Evolutionary conservation across 441 rosid species (phyloP), one percentile per base, ranked within the genome.

Genomic region (Macaranga tanarius): DNA sequence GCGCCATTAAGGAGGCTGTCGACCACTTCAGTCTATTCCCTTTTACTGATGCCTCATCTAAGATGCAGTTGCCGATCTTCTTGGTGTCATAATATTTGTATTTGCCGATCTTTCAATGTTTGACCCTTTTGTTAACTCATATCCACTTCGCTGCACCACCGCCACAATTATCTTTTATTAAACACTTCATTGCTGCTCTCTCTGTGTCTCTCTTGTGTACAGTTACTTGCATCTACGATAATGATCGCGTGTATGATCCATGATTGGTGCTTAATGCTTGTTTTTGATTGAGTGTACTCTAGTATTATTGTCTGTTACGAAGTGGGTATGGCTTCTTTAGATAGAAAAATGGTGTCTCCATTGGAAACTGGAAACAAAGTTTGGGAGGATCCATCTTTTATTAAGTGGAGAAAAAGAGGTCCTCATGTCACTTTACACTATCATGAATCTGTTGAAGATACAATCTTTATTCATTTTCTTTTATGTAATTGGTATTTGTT

Each of bases 381-480:
- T 13, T 93, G 99, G 99, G 97, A 95, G 78, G 98, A 95, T 85
- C 95, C 79, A 61, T 81, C 89, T 54, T 86, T 93, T 76, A 79
- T 93, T 78, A 93, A 93, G 78, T 90, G 97, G 98, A 89, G 86
- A 59, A 95, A 90, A 85, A 83, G 95, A 81, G 98, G 93, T 54
- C 74, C 94, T 83, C 99, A 95, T 75, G 99, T 95, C 76, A 84
- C 89, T 62, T 80, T 93, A 68, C 97, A 75, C 71, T 91, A 92
- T 82, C 99, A 95, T 79, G 99, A 95, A 23, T 95, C 98, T 70
- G 62, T 91, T 54, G 88, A 93, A 85, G 98, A 98, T 92, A 38
- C 26, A 1, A 0, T 51, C 2, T 40, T 67, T 34, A 22, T 31
- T 34, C 17, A 57, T 64, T 12, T 72, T n/a, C n/a, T n/a, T n/a